These are phyloP conservation scores for Nicotiana tabacum DNA, from an alignment of 257 asterid genomes.

Conservation along the genomic window DNA sequence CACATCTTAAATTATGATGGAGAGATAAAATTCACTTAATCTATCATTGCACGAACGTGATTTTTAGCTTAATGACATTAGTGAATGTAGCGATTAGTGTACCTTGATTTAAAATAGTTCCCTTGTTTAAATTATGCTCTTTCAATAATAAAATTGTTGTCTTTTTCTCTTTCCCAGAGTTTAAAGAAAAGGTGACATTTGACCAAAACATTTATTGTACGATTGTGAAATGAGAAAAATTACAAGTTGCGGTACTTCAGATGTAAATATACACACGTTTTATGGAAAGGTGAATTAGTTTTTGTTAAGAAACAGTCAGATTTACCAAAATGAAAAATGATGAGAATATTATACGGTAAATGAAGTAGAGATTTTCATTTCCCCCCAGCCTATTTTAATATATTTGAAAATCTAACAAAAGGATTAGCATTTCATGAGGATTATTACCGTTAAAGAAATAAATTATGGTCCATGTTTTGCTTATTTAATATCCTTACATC, in stretches of 20 bases:
- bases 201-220: neutral
- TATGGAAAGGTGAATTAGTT: too few relatives aligned
- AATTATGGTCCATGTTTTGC: neutral
- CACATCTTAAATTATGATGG: neutral
- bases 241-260: neutral
- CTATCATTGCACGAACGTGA: neutral
- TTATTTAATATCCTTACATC: neutral
- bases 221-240: neutral
- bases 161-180: neutral
- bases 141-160: neutral
- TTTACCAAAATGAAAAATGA: too few relatives aligned
- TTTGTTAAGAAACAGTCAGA: too few relatives aligned
- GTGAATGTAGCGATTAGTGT: neutral
- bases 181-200: neutral
- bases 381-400: neutral
- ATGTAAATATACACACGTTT: neutral
- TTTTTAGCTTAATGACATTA: neutral
- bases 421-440: neutral
- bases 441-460: neutral
- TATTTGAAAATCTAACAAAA: neutral
- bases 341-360: too few relatives aligned
- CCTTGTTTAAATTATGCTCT: neutral
- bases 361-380: neutral
- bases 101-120: neutral
- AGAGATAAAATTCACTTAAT: slow-evolving; percentile 1